Conservation (phyloP, 2,329 filamentous ascomycete genomes). For the Aspergillus udagawae region DNA sequence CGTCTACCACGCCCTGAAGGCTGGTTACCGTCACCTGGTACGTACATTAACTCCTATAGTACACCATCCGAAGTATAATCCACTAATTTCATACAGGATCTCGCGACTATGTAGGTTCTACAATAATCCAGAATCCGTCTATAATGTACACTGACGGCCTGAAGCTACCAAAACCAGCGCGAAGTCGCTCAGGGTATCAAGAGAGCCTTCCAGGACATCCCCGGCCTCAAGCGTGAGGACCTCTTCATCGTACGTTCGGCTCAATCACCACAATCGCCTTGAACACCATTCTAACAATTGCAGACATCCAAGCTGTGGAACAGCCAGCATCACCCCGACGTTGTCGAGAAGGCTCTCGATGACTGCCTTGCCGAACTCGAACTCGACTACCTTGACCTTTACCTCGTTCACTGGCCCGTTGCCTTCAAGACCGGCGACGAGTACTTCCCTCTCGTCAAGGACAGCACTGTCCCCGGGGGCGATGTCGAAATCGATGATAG, state of each 20-base stretch:
- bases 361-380: slow-evolving; percentile 49
- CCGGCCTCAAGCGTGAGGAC: slow-evolving; percentile 39
- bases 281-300: background rate
- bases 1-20: slow-evolving; percentile 38
- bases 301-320: slow-evolving; percentile 62
- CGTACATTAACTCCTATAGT: slow-evolving; percentile 4
- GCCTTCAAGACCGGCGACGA: slow-evolving; percentile 35
- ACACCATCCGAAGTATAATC: background rate
- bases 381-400: slow-evolving; percentile 51
- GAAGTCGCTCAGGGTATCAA: slow-evolving; percentile 34
- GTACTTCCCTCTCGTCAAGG: slow-evolving; percentile 45
- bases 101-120: slow-evolving; percentile 34
- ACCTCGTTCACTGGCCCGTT: slow-evolving; percentile 47
- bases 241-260: slow-evolving; percentile 34
- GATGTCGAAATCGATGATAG: slow-evolving; percentile 44
- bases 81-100: slow-evolving; percentile 27
- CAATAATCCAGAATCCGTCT: background rate
- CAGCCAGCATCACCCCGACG: slow-evolving; percentile 46
- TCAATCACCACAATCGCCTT: background rate
- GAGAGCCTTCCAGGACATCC: slow-evolving; percentile 34
- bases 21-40: slow-evolving; percentile 39
- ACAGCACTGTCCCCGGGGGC: slow-evolving; percentile 34
- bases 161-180: slow-evolving; percentile 37
- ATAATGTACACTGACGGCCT: background rate
- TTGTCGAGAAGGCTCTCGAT: slow-evolving; percentile 50